phyloP scores from a whole-genome alignment of 2,329 filamentous ascomycete genomes.

The Ascochyta lentis region DNA sequence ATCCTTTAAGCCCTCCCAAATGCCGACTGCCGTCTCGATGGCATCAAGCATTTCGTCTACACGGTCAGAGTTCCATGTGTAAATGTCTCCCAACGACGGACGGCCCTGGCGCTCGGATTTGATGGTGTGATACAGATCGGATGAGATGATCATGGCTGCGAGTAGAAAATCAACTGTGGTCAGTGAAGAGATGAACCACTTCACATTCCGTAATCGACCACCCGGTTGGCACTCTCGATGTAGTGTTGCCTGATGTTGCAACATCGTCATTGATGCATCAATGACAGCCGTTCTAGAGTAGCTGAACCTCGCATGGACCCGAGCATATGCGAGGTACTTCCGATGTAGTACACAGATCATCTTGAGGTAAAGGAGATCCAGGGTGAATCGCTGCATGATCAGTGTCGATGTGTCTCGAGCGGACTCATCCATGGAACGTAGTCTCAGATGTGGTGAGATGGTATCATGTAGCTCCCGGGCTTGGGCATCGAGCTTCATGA shows the following conservation, averaged over 20 bases:
- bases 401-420: constrained; percentile 71
- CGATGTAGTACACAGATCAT: constrained; percentile 88
- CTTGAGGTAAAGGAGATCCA: constrained; percentile 88
- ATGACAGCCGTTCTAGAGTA: constrained; percentile 85
- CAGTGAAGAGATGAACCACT: constrained; percentile 80
- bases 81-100: constrained; percentile 46
- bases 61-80: constrained; percentile 55
- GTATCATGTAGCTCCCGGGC: constrained; percentile 65
- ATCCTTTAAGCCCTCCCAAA: constrained; percentile 81
- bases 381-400: constrained; percentile 81
- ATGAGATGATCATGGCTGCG: constrained; percentile 81
- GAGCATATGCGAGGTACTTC: constrained; percentile 79
- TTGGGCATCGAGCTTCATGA: constrained; percentile 66
- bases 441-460: constrained; percentile 79
- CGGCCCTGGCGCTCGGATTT: constrained; percentile 51
- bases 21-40: constrained; percentile 74
- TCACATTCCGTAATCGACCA: constrained; percentile 74
- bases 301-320: constrained; percentile 77
- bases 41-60: constrained; percentile 77
- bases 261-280: constrained; percentile 82
- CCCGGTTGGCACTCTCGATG: constrained; percentile 75
- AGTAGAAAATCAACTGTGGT: constrained; percentile 86
- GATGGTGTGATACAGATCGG: constrained; percentile 79
- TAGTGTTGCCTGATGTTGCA: constrained; percentile 78
- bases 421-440: constrained; percentile 76